Evolutionary conservation across 169 alveolate species (phyloP), one percentile per base, ranked within the genome.

Genomic region (Plasmodium chabaudi): DNA sequence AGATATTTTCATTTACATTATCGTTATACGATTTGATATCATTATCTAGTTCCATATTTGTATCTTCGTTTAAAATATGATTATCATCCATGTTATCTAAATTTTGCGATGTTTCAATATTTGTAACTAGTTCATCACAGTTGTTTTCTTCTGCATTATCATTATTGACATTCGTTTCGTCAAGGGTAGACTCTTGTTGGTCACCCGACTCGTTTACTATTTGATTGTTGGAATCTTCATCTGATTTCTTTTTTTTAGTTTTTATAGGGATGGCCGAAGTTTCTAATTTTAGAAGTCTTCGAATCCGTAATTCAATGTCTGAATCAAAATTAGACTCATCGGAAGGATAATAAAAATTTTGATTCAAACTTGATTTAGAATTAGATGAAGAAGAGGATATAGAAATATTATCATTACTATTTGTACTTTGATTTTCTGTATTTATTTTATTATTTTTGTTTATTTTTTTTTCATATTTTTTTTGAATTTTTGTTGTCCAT

Each of bases 271-370:
- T 61, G 5, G 7, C 4, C 7, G 42, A 34, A 34, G 42, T 6
- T 5, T 61, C 88, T 23, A 74, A 44, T 55, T 74, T 74, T 55
- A 74, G 63, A 46, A 61, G 49, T 47, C 21, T 46, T 25, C 73
- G 23, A 47, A 74, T 74, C 4, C 88, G 23, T 10, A 17, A 27
- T 4, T 74, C 88, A 2, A 74, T 74, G 9, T 74, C 88, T 0
- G 88, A 74, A 19, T 74, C 88, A 42, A 60, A 74, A 61, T 74
- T 61, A 2, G 88, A 74, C 15, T 74, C 88, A 44, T 74, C 88
- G 1, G 88, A 74, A 15, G 88, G 49, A 19, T 21, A 74, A 6
- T 34, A 7, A 44, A 74, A 61, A 7, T 74, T 74, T 49, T 25
- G 61, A 21, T 73, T 73, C 34, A 74, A 39, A 53, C 75, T 74